Conservation (phyloP, 805 yeast species). For the Ogataea parapolymorpha region DNA sequence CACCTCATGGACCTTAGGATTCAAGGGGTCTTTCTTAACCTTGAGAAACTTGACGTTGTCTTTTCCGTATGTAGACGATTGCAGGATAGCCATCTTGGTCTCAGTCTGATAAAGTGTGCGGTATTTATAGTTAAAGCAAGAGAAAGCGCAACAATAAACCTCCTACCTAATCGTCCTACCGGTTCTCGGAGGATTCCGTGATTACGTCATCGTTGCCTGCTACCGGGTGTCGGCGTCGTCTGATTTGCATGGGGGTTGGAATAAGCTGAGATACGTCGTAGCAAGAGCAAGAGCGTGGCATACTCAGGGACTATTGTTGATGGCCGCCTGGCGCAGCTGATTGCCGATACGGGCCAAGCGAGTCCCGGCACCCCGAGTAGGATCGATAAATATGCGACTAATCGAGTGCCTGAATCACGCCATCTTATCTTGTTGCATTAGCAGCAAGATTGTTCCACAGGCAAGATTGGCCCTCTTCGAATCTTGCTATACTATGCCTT, state of each 20-base stretch:
- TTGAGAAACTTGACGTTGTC: constrained; percentile 90
- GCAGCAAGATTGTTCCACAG: neutral
- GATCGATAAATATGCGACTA: neutral
- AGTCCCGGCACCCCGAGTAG: neutral
- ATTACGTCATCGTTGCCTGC: neutral
- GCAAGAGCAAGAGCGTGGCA: too few relatives aligned
- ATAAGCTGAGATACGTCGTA: neutral
- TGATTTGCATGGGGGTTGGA: neutral
- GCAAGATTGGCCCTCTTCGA: neutral
- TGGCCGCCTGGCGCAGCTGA: too few relatives aligned
- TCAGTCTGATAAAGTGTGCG: constrained; percentile 1
- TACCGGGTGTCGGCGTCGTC: neutral
- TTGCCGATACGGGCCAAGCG: too few relatives aligned
- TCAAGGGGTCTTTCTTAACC: constrained; percentile 71
- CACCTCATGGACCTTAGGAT: constrained; percentile 75
- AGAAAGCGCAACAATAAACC: neutral
- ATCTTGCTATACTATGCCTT: neutral
- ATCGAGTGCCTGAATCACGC: neutral
- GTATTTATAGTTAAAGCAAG: constrained; percentile 3
- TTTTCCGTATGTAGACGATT: constrained; percentile 77
- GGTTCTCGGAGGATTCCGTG: constrained; percentile 9
- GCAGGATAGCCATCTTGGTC: constrained; percentile 28
- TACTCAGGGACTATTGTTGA: too few relatives aligned
- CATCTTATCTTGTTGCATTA: neutral
- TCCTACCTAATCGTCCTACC: neutral